phyloP scores from a whole-genome alignment of 768 basidiomycete species.

The Terana coerulea region DNA sequence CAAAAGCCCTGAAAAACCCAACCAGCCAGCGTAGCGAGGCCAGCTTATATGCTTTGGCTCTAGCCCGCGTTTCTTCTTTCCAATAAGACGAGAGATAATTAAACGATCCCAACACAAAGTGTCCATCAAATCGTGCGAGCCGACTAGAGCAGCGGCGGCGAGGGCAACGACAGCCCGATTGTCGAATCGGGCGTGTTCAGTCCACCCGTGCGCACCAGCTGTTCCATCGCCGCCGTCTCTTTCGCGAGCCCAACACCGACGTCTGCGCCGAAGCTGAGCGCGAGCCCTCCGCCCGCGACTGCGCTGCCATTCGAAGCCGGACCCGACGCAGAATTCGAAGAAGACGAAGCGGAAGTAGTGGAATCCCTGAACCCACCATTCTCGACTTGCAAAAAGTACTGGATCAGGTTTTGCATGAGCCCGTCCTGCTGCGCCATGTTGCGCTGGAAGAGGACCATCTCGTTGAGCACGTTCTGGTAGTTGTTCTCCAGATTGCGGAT shows the following conservation, averaged over 20 bases:
- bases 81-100: not conserved
- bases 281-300: constrained; percentile 27
- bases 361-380: constrained; percentile 41
- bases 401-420: constrained; percentile 76
- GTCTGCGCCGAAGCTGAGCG: not conserved
- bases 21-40: no score
- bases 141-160: constrained; percentile 5
- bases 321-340: no score
- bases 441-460: constrained; percentile 70
- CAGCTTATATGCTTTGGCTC: not conserved
- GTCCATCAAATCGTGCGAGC: not conserved
- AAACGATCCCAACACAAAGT: not conserved
- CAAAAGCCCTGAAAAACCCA: no score
- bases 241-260: not conserved
- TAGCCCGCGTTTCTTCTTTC: not conserved
- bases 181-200: not conserved
- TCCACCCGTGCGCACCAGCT: constrained; percentile 29
- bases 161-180: constrained; percentile 1
- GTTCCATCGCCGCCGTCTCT: not conserved
- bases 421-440: constrained; percentile 83
- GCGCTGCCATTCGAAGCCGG: no score
- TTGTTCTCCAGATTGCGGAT: constrained; percentile 56
- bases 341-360: constrained; percentile 13
- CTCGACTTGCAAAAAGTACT: constrained; percentile 76
- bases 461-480: constrained; percentile 65